Base-by-base conservation (phyloP, 2,329 filamentous ascomycete genomes). In the Endoconidiophora laricicola region DNA sequence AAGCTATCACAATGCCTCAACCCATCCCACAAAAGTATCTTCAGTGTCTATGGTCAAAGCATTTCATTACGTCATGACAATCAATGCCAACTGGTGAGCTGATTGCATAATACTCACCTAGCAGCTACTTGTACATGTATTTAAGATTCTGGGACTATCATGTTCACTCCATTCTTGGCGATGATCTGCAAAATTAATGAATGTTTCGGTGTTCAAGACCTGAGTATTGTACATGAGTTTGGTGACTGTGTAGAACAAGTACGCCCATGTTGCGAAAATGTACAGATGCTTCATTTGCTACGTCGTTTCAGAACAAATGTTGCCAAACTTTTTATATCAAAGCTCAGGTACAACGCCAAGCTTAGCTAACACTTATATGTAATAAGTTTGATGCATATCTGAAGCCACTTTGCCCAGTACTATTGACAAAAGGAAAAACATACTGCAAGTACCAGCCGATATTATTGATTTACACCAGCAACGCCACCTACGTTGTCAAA, bases 311-410 rank as follows among this genome's bases (percentile, higher is more conserved):
- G 83, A 59, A 69, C 70, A 53, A 74, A 74, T 49, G 74, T 82
- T 4, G 76, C 78, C 5, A 67, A 66, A 42, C 62, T 80, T 3
- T 83, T 4, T 48, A 82, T 55, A 66, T 81, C 4, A 73, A 80
- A 57, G 72, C 77, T 23, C 79, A 78, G 57, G 63, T 65, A 16
- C 63, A 66, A 55, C 69, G 74, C 45, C 63, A 65, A 46, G 63
- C 67, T 36, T 65, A 63, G 63, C 2, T 68, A 69, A 18, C 16
- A 18, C 2, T 18, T 4, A 71, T 76, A 2, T 73, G 72, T 1
- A 68, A 74, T 52, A 73, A 78, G 56, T 79, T 83, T 54, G 76
- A 82, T 55, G 72, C 74, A 52, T 83, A 81, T 56, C 66, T 83
- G 16, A 1, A 74, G 68, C 56, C 77, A 78, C 20, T 66, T 83